phyloP scores from a whole-genome alignment of 768 basidiomycete species.

The Tricholoma matsutake region DNA sequence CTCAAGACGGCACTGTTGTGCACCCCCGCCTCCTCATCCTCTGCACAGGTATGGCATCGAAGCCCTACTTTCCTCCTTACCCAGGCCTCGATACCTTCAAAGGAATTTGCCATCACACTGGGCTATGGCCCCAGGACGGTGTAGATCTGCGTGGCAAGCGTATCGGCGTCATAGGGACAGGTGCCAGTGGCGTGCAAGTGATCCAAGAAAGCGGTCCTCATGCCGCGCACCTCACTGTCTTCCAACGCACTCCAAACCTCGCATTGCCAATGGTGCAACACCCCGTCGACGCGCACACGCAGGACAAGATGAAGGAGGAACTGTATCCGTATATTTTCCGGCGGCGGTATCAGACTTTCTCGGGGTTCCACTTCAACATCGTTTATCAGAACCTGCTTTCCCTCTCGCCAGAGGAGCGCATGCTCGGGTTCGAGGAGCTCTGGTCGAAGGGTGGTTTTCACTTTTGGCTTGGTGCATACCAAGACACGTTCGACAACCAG shows the following conservation, averaged over 20 bases:
- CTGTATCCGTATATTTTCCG: slow-evolving; percentile 17
- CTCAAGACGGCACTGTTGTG: too few species aligned
- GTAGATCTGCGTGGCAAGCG: too few species aligned
- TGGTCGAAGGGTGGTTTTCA: slow-evolving; percentile 22
- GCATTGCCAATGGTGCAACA: slow-evolving; percentile 20
- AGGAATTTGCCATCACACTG: too few species aligned
- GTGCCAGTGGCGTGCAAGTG: too few species aligned
- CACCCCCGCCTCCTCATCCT: too few species aligned
- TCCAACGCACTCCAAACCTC: slow-evolving; percentile 27
- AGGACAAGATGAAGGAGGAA: slow-evolving; percentile 16
- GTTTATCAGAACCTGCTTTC: slow-evolving; percentile 11
- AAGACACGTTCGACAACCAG: slow-evolving; percentile 14
- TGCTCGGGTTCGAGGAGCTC: slow-evolving; percentile 17
- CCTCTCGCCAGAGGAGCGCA: slow-evolving; percentile 19
- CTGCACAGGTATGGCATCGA: too few species aligned
- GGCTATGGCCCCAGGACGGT: too few species aligned
- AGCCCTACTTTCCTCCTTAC: too few species aligned
- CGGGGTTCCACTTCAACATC: slow-evolving; percentile 14
- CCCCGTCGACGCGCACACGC: slow-evolving; percentile 10
- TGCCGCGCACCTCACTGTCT: slow-evolving; percentile 26
- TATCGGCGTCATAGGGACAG: too few species aligned
- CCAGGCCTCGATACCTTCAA: too few species aligned
- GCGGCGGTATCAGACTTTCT: slow-evolving; percentile 18
- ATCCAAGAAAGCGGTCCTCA: too few species aligned
- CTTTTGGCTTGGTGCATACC: slow-evolving; percentile 16